Evolutionary conservation across 805 yeast species (phyloP).

Genomic region (Ogataea siamensis): DNA sequence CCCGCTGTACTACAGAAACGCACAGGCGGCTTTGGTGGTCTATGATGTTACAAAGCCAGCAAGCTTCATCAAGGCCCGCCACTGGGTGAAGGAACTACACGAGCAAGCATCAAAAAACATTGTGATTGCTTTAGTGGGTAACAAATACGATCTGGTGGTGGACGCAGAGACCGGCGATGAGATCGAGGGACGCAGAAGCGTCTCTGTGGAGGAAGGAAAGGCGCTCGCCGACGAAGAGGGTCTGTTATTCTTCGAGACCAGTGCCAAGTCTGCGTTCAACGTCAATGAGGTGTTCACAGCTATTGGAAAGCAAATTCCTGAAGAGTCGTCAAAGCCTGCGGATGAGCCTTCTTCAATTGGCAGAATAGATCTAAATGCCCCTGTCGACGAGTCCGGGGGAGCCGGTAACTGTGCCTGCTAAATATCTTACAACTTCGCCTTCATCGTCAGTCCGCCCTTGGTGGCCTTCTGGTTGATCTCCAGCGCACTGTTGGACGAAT

Average conservation of each 20-base stretch:
- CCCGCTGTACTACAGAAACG: constrained; percentile 96
- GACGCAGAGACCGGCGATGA: constrained; percentile 44
- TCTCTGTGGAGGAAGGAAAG: constrained; percentile 82
- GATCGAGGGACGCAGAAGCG: constrained; percentile 64
- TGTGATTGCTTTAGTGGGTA: constrained; percentile 90
- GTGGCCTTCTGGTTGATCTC: constrained; percentile 59
- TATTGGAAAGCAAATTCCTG: constrained; percentile 84
- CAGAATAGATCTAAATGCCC: constrained; percentile 40
- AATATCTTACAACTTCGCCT: constrained; percentile 7
- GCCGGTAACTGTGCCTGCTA: constrained; percentile 37
- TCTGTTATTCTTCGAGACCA: constrained; percentile 85
- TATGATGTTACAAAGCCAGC: constrained; percentile 95
- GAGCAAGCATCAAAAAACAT: constrained; percentile 94
- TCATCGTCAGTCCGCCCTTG: constrained; percentile 45
- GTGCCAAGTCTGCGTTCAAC: constrained; percentile 87
- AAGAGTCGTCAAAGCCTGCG: constrained; percentile 24
- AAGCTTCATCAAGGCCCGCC: constrained; percentile 92
- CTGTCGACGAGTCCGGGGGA: constrained; percentile 23
- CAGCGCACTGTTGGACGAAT: constrained; percentile 44
- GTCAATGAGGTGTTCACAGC: constrained; percentile 90
- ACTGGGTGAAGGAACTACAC: constrained; percentile 95
- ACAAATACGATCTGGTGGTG: constrained; percentile 78
- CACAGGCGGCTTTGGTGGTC: constrained; percentile 94
- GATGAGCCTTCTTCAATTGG: constrained; percentile 14
- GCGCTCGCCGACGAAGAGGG: constrained; percentile 89